These are phyloP conservation scores for Vigna mungo DNA, from an alignment of 306 rosid species.

Conservation along the genomic window DNA sequence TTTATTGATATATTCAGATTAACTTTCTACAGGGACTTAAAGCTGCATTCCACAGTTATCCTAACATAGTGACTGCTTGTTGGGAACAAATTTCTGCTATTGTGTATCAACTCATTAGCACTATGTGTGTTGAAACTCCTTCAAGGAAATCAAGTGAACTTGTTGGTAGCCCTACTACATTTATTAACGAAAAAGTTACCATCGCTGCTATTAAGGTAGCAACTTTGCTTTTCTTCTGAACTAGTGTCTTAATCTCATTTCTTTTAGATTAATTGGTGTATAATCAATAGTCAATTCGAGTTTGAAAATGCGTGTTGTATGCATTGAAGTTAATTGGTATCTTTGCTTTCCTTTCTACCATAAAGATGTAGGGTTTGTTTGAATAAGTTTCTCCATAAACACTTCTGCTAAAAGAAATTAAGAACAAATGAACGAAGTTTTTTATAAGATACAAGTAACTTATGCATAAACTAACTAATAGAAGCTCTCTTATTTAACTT, in stretches of 20 bases:
- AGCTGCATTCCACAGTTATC: constrained; percentile 87
- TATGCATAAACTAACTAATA: too few species aligned
- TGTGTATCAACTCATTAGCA: constrained; percentile 61
- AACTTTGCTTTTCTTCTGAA: background rate
- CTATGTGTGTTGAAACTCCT: constrained; percentile 58
- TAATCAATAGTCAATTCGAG: background rate
- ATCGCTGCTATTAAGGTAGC: constrained; percentile 75
- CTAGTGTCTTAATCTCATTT: background rate
- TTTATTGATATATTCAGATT: constrained; percentile 39
- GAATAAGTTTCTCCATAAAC: too few species aligned
- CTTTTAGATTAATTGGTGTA: constrained; percentile 3
- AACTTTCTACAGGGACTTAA: constrained; percentile 73
- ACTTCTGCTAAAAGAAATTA: too few species aligned
- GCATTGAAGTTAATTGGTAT: constrained; percentile 19
- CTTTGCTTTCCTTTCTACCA: background rate
- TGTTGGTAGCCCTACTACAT: constrained; percentile 50
- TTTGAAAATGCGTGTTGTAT: constrained; percentile 8
- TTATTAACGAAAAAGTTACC: constrained; percentile 69
- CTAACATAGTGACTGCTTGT: constrained; percentile 66
- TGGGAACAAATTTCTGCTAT: constrained; percentile 76
- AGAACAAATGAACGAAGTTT: too few species aligned
- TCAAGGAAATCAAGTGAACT: constrained; percentile 62
- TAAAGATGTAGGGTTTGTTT: background rate
- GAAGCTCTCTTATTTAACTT: too few species aligned
- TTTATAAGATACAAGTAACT: too few species aligned